A percentile compares a stretch with the other conserved stretches of the same genome.
Evolutionary conservation across 2,329 filamentous ascomycete species (phyloP).

Genomic region (Parascedosporium putredinis): DNA sequence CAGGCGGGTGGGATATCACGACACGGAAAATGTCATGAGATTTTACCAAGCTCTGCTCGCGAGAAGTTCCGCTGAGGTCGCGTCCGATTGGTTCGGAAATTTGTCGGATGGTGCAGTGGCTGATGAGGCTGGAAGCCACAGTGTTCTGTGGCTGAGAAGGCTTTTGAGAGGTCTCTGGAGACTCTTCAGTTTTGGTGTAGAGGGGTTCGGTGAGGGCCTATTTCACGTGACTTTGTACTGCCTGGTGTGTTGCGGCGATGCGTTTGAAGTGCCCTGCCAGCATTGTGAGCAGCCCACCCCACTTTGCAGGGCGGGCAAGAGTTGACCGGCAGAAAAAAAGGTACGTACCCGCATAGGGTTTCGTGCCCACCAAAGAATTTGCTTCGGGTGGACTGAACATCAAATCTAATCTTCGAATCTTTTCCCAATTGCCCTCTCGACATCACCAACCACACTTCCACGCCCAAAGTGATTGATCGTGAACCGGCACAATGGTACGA

Average conservation of each 20-base stretch:
- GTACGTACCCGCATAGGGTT: conserved; percentile 14
- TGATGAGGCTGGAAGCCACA: not conserved
- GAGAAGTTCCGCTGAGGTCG: not conserved
- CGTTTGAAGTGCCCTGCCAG: not conserved
- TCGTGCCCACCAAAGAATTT: conserved; percentile 12
- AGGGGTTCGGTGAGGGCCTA: not conserved
- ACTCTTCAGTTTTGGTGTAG: not conserved
- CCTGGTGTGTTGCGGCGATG: no score
- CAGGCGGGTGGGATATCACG: not conserved
- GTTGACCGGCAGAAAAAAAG: conserved; percentile 6
- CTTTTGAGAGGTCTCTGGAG: no score
- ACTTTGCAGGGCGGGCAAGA: conserved; percentile 8
- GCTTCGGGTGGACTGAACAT: conserved; percentile 4
- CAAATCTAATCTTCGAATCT: conserved; percentile 8
- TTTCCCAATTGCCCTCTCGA: conserved; percentile 2
- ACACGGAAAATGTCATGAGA: conserved; percentile 5
- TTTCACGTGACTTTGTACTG: conserved; percentile 9
- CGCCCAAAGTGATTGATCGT: conserved; percentile 35
- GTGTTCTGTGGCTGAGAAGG: not conserved
- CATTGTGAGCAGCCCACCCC: conserved; percentile 8
- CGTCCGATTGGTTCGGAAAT: not conserved
- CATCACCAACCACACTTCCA: conserved; percentile 8
- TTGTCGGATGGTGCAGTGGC: not conserved
- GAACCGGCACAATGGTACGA: conserved; percentile 44
- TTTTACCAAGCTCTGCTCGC: conserved; percentile 4